These are phyloP conservation scores for Ensete glaucum DNA, from an alignment of 176 grass and related monocot genomes.

Conservation along the genomic window DNA sequence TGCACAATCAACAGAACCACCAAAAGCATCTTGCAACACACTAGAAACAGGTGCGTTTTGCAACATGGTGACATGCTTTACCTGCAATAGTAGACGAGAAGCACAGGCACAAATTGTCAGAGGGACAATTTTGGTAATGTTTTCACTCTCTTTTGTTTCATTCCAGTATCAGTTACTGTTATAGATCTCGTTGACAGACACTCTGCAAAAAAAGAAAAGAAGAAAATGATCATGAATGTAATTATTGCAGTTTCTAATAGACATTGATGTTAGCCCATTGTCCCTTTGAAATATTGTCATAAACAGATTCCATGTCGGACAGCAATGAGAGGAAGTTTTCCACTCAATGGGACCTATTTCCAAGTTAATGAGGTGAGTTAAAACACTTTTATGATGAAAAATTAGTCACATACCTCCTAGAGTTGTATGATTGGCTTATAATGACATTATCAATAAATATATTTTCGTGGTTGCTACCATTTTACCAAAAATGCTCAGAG, in stretches of 20 bases:
- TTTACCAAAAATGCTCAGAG: not conserved
- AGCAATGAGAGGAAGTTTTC: constrained; percentile 82
- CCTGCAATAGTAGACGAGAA: constrained; percentile 65
- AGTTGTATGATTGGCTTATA: not conserved
- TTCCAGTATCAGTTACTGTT: not conserved
- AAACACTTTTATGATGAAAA: not conserved
- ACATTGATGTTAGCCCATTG: not conserved
- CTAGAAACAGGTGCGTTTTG: constrained; percentile 46
- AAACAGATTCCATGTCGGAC: constrained; percentile 78
- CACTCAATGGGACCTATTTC: constrained; percentile 85
- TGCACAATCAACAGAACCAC: constrained; percentile 68
- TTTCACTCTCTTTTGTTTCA: constrained; percentile 3
- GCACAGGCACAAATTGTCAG: constrained; percentile 56
- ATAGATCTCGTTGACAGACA: not conserved
- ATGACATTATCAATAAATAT: too few relatives aligned
- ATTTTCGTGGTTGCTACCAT: too few relatives aligned
- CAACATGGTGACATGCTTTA: constrained; percentile 40
- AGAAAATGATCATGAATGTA: not conserved
- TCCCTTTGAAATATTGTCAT: not conserved
- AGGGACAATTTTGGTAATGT: constrained; percentile 58
- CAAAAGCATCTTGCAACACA: constrained; percentile 46
- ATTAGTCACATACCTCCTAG: not conserved
- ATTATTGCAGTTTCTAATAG: not conserved
- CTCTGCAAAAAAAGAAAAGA: not conserved
- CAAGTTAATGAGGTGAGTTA: constrained; percentile 61